Conservation (phyloP, 192 early-diverging fungal genomes). For the Dispira parvispora region DNA sequence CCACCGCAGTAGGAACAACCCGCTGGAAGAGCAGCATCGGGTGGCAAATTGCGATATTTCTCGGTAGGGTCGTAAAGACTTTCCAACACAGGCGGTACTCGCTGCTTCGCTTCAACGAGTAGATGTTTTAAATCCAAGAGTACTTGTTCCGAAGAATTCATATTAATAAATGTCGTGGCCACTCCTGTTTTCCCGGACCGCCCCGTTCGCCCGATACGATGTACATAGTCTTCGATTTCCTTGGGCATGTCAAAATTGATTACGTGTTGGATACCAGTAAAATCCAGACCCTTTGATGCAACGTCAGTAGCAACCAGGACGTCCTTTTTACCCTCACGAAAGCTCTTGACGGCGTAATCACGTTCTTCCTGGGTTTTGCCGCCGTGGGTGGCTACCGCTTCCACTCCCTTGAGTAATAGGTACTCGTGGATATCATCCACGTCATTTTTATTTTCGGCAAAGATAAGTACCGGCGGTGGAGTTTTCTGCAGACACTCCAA, state of each 20-base stretch:
- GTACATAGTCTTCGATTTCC: conserved; percentile 97
- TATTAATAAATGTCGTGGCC: conserved; percentile 94
- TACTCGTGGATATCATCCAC: conserved; percentile 99
- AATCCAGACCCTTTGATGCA: conserved; percentile 92
- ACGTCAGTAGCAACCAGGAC: conserved; percentile 95
- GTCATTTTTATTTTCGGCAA: conserved; percentile 98
- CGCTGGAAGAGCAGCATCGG: conserved; percentile 27
- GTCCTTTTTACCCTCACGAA: conserved; percentile 81
- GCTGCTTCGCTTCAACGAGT: conserved; percentile 79
- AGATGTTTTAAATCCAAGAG: conserved; percentile 88
- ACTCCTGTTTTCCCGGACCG: conserved; percentile 92
- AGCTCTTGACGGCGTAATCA: conserved; percentile 85
- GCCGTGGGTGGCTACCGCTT: conserved; percentile 89
- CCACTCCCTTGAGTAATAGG: conserved; percentile 83
- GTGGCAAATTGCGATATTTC: conserved; percentile 58
- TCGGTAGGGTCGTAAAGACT: conserved; percentile 79
- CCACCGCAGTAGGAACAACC: conserved; percentile 94
- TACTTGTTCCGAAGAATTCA: conserved; percentile 82
- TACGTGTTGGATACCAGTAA: conserved; percentile 89
- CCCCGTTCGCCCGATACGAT: conserved; percentile 94
- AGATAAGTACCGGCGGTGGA: conserved; percentile 85
- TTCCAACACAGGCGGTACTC: conserved; percentile 72
- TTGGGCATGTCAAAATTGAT: conserved; percentile 99
- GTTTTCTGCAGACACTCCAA: conserved; percentile 95
- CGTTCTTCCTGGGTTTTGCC: conserved; percentile 95